Base-by-base conservation (phyloP, 192 early-diverging fungal species). In the Gryganskiella cystojenkinii region DNA sequence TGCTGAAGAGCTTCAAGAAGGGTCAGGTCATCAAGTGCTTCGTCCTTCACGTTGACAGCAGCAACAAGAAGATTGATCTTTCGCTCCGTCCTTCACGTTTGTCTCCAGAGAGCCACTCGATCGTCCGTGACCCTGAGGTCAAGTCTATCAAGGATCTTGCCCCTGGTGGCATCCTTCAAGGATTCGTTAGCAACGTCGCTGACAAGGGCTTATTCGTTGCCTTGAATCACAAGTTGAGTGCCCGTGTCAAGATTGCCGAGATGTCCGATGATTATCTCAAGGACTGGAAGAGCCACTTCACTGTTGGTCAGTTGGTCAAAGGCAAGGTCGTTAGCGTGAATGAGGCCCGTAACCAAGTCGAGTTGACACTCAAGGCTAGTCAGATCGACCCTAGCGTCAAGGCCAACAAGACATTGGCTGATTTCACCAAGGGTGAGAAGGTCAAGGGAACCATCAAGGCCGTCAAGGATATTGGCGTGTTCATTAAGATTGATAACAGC, bases 211-310 rank as follows among this genome's bases (percentile, higher is more conserved):
- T 90, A 55, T 96, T 98, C 79, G 84, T 98, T 24, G 55, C 81
- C 19, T 79, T 97, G 30, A 87, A 86, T 44, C 88, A 82, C 56
- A 70, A 82, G 11, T 40, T 92, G 25, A 75, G 76, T 58, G 96
- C 83, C 19, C 90, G 94, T 56, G 94, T 95, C 42, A 90, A 94
- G 80, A 96, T 98, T 68, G 83, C 90, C 33, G 90, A 97, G 64
- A 62, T 98, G 17, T 92, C 90, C 3, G 95, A 97, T 83, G 91
- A 88, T 31, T 97, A 86, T 60, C 76, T 97, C 44, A 93, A 93
- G 63, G 93, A 97, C 64, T 95, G 95, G 87, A 90, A 92, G 81
- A 66, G 53, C 15, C 82, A 86, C 8, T 93, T 92, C 80, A 84
- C 85, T 10, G 56, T 85, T 6, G 96, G 93, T 11, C 90, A 93